A percentile compares a stretch with the other conserved stretches of the same genome.
Conservation (phyloP, 176 grass and related monocot species). For the Zea mays region DNA sequence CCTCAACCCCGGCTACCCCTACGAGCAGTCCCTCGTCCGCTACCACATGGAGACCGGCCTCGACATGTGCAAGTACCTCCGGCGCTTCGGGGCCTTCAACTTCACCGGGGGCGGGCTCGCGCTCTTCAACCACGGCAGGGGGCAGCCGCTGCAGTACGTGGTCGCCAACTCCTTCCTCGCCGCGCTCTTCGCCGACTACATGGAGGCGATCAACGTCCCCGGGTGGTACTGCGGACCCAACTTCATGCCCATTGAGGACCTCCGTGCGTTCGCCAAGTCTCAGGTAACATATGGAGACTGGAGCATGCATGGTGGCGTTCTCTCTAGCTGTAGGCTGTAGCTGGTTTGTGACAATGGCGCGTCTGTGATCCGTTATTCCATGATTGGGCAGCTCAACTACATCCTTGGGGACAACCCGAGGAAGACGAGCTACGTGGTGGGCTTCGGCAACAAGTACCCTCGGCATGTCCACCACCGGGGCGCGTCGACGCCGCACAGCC, state of each 20-base stretch:
- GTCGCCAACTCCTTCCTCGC: conserved; percentile 74
- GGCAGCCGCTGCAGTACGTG: conserved; percentile 70
- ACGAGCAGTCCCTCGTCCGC: conserved; percentile 68
- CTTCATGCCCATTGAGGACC: conserved; percentile 55
- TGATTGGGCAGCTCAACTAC: conserved; percentile 62
- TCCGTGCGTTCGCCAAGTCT: conserved; percentile 64
- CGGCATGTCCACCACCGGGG: conserved; percentile 72
- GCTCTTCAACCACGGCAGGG: conserved; percentile 74
- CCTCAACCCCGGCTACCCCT: conserved; percentile 81
- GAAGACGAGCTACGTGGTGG: conserved; percentile 96
- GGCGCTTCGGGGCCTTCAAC: conserved; percentile 70
- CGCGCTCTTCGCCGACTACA: conserved; percentile 86
- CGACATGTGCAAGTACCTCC: conserved; percentile 73
- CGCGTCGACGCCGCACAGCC: conserved; percentile 72
- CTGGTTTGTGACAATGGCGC: too few species aligned
- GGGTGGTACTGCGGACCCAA: conserved; percentile 82
- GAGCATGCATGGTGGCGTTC: not conserved
- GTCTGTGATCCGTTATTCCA: too few species aligned
- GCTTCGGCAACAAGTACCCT: conserved; percentile 76
- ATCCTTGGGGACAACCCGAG: conserved; percentile 83
- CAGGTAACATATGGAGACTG: conserved; percentile 45
- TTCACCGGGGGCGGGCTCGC: conserved; percentile 66
- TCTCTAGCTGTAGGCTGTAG: not conserved
- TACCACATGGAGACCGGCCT: conserved; percentile 61
- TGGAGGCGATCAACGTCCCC: conserved; percentile 67